Base-by-base conservation (phyloP, 2,329 filamentous ascomycete genomes). In the Lojkania enalia region DNA sequence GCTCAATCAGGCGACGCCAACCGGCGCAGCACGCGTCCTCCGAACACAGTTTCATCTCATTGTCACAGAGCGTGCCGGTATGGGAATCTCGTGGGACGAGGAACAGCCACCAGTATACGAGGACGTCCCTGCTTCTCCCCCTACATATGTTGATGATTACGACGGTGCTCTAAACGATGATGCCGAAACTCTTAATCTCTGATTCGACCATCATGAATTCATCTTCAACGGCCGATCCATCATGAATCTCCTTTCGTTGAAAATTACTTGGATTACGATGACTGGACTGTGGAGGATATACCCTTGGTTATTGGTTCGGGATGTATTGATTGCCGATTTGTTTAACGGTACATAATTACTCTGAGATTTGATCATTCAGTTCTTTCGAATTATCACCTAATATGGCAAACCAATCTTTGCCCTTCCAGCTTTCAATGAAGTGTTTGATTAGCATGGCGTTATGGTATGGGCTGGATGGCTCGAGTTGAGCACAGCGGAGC, bases 71-170 rank as follows among this genome's bases (percentile, higher is more conserved):
- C 82, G 88, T 48, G 82, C 82, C 15, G 92, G 92, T 14, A 81
- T 96, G 66, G 91, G 92, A 39, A 91, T 99, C 60, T 89, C 87
- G 57, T 99, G 94, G 92, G 92, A 97, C 58, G 92, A 96, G 71
- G 92, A 99, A 75, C 85, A 88, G 63, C 92, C 92, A 11, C 92
- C 92, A 1, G 82, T 95, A 56, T 99, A 99, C 72, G 87, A 94
- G 70, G 90, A 97, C 64, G 90, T 97, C 31, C 91, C 92, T 1
- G 85, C 84, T 2, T 90, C 86, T 60, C 92, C 92, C 37, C 92
- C 92, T 6, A 71, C 71, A 33, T 78, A 77, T 55, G 52, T 66
- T 20, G 59, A 63, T 18, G 48, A 27, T 27, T 27, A 27, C 23
- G n/a, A 55, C 12, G 52, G 56, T 18, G 49, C 46, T 4, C 55